A percentile compares a stretch with the other conserved stretches of the same genome.
phyloP scores from a whole-genome alignment of 1,139 yeast genomes.

The Taphrina pruni region DNA sequence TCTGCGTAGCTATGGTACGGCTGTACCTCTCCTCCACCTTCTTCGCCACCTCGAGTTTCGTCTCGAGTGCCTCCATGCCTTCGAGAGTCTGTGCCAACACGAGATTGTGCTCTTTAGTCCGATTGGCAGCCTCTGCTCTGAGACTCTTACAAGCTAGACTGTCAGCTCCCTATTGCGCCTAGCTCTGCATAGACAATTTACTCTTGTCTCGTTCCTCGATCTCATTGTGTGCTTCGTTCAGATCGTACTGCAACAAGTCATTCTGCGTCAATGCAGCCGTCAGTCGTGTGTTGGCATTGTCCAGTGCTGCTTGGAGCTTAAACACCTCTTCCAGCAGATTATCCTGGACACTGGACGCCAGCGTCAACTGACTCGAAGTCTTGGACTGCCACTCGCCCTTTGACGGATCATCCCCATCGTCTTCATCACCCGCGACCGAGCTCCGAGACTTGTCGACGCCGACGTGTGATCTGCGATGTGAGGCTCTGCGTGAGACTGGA shows the following conservation, averaged over 20 bases:
- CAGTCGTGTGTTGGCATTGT: conserved; percentile 6
- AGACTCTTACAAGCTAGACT: conserved; percentile 1
- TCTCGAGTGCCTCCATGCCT: conserved; percentile 1
- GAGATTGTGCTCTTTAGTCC: background rate
- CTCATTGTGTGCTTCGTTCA: conserved; percentile 2
- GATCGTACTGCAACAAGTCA: conserved; percentile 4
- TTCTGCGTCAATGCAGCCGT: conserved; percentile 18
- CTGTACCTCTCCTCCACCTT: conserved; percentile 8
- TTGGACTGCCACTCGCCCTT: conserved; percentile 3
- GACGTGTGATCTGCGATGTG: background rate
- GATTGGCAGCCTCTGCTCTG: background rate
- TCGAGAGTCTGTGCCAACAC: background rate
- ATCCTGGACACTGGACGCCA: conserved; percentile 21
- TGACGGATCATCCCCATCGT: background rate
- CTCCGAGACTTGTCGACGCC: background rate
- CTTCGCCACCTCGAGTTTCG: conserved; percentile 18
- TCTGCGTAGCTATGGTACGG: conserved; percentile 11
- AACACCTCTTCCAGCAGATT: conserved; percentile 17
- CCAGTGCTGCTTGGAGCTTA: conserved; percentile 14
- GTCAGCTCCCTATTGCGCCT: background rate
- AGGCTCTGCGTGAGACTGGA: conserved; percentile 1
- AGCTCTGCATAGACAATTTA: background rate
- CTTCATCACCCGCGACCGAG: background rate
- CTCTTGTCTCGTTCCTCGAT: conserved; percentile 6
- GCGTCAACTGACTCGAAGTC: conserved; percentile 4